Evolutionary conservation across 108 stramenopile genomes (phyloP), one percentile per base, ranked within the genome.

Genomic region (Epipyxis sp.): DNA sequence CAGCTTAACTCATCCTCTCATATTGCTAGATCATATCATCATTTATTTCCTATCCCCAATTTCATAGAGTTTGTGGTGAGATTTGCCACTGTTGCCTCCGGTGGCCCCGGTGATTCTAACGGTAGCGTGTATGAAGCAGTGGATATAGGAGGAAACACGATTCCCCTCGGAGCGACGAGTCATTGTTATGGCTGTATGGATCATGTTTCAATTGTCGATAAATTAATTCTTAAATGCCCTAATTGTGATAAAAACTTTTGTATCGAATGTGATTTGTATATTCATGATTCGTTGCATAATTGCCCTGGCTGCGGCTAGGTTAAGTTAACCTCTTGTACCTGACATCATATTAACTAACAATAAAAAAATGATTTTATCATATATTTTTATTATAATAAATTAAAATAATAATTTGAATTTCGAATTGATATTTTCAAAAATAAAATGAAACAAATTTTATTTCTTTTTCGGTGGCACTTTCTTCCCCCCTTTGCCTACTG

Each of bases 221-320:
- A 25, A 37, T 78, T n/a, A 72, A 91, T 90, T 59, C 92, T 91
- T 78, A 79, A 87, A 58, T 95, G 95, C 74, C 92, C 95, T 6
- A 86, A 90, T 40, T 95, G 95, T 74, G 45, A 80, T 3, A 86
- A 91, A 59, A 54, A 90, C 32, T 93, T 95, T 87, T 95, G 95
- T 78, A 86, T 89, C 34, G 90, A 92, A 77, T 95, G 93, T 59
- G 93, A 94, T 81, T 84, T 87, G 0, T 94, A 86, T 82, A 76
- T 95, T 46, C 94, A 95, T 80, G 93, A 92, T 76, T 86, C 91
- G 20, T 77, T 95, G 46, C 94, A 95, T 83, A 94, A 94, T 80
- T 95, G 94, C 82, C 94, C 94, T 0, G 92, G 92, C 32, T 95
- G 94, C 42, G 44, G n/a, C n/a, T n/a, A n/a, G n/a, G n/a, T n/a